Conservation (phyloP, 352 stramenopile species). For the Globisporangium orthogonon region DNA sequence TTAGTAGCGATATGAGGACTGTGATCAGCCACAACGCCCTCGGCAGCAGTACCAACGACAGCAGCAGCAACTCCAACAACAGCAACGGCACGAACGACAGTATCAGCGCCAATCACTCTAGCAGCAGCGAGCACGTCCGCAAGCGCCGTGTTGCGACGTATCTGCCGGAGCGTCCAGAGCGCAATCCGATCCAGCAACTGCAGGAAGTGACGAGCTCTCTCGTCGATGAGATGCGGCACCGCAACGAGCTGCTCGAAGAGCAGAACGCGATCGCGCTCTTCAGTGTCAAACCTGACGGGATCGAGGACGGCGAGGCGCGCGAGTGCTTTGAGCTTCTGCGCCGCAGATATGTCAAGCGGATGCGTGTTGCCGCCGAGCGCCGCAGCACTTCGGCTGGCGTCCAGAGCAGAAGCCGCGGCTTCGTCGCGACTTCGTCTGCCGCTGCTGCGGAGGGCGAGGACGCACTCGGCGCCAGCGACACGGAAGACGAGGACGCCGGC, state of each 20-base stretch:
- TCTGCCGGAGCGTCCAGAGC: conserved; percentile 8
- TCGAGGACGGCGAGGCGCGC: conserved; percentile 40
- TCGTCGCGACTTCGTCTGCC: background rate
- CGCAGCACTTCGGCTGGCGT: too few species aligned
- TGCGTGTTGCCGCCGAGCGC: conserved; percentile 18
- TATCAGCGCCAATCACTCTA: conserved; percentile 2
- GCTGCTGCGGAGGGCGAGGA: background rate
- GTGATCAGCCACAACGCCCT: background rate
- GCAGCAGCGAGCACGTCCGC: background rate
- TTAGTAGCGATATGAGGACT: too few species aligned
- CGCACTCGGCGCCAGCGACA: background rate
- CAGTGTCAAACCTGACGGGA: conserved; percentile 35
- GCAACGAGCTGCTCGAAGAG: conserved; percentile 67
- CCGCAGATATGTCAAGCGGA: conserved; percentile 46
- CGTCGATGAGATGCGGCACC: conserved; percentile 44
- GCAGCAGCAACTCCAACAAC: background rate
- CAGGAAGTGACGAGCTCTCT: conserved; percentile 26
- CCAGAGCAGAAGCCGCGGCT: too few species aligned
- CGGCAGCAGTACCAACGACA: background rate
- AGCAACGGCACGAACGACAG: conserved; percentile 1
- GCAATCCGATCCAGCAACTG: conserved; percentile 16
- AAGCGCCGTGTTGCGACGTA: background rate
- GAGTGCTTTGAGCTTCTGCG: conserved; percentile 48
- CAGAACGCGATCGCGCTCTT: conserved; percentile 70
- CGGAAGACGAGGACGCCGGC: background rate